Conservation (phyloP, 2,329 filamentous ascomycete species). For the Metarhizium brunneum region DNA sequence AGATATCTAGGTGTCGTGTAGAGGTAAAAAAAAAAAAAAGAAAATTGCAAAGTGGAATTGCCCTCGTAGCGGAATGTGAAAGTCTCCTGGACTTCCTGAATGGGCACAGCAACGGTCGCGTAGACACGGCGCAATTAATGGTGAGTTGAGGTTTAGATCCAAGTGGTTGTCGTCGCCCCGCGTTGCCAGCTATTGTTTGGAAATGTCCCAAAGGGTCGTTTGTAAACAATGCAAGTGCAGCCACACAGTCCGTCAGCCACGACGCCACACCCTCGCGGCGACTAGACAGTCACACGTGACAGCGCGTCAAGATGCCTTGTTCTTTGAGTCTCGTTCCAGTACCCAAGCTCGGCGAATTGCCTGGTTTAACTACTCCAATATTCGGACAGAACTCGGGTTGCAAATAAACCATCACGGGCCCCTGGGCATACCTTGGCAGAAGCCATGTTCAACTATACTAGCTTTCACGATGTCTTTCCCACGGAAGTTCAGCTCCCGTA, state of each 20-base stretch:
- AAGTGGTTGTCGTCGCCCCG: constrained; percentile 10
- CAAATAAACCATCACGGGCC: constrained; percentile 2
- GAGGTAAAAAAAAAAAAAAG: background rate
- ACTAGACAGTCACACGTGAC: constrained; percentile 11
- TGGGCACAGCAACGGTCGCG: background rate
- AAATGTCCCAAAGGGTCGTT: constrained; percentile 26
- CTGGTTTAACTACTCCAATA: no score
- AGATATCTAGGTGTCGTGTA: background rate
- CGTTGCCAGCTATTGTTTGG: constrained; percentile 23
- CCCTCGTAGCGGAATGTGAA: background rate
- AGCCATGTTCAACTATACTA: constrained; percentile 53
- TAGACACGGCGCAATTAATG: background rate
- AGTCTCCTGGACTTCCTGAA: background rate
- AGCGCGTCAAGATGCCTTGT: constrained; percentile 6
- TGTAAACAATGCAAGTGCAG: constrained; percentile 28
- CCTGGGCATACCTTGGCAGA: background rate
- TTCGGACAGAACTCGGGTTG: background rate
- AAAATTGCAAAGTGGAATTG: background rate
- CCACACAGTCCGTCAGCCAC: constrained; percentile 1
- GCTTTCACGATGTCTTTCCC: constrained; percentile 61
- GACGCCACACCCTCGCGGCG: background rate
- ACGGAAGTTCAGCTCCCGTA: constrained; percentile 52
- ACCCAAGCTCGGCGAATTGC: no score
- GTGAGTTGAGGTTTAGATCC: constrained; percentile 1
- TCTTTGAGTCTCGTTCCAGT: no score